A percentile compares a stretch with the other conserved stretches of the same genome.
Conservation (phyloP, 106 monocot genomes). For the Triglochin maritima region DNA sequence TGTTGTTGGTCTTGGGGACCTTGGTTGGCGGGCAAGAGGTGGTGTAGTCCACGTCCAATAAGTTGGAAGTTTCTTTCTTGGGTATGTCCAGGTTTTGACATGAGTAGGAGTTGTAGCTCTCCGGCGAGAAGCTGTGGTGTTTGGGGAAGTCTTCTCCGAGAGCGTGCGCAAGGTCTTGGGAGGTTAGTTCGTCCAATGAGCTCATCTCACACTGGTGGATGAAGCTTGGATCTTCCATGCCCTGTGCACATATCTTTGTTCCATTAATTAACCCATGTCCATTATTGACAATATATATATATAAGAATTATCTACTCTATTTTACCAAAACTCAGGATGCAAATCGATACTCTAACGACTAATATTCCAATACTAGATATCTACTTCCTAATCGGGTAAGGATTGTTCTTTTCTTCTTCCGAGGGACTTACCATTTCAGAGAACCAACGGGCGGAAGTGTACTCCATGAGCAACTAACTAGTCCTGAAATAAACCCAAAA, state of each 20-base stretch:
- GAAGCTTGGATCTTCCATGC: conserved; percentile 28
- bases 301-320: too few relatives aligned
- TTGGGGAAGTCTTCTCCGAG: conserved; percentile 9
- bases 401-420: too few relatives aligned
- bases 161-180: conserved; percentile 6
- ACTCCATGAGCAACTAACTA: background rate
- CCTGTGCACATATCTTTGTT: too few relatives aligned
- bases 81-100: background rate
- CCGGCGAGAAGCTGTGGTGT: conserved; percentile 19
- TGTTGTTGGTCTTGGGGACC: conserved; percentile 8
- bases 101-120: conserved; percentile 22
- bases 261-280: too few relatives aligned
- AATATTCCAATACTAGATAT: background rate
- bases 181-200: conserved; percentile 15
- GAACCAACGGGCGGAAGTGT: background rate
- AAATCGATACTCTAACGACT: background rate
- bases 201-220: conserved; percentile 32
- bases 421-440: conserved; percentile 3
- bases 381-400: too few relatives aligned
- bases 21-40: conserved; percentile 15
- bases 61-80: background rate
- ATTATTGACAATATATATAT: too few relatives aligned
- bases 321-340: background rate
- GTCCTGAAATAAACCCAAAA: too few relatives aligned
- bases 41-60: background rate